Percentiles rank a stretch among this genome's conserved stretches.
Evolutionary conservation across 2,329 filamentous ascomycete genomes (phyloP).

Genomic region (Chrysosporium queenslandicum): DNA sequence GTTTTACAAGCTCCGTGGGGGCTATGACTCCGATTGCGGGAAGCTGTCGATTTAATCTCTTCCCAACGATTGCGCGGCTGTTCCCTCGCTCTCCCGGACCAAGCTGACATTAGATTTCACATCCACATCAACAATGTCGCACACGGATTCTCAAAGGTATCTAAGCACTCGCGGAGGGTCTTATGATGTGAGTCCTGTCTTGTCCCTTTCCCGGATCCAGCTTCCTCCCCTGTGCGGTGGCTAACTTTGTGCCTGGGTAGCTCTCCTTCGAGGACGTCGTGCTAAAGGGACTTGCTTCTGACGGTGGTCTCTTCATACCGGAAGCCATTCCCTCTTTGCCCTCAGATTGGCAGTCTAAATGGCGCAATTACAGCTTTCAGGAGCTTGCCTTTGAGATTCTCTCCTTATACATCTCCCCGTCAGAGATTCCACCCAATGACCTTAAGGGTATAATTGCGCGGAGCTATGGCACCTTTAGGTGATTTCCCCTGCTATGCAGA

Average conservation of each 20-base stretch:
- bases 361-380: constrained; percentile 65
- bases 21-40: constrained; percentile 8
- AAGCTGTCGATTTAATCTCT: background rate
- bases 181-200: constrained; percentile 44
- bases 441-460: constrained; percentile 72
- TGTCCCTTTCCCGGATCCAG: background rate
- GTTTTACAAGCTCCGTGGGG: background rate
- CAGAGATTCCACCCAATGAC: constrained; percentile 72
- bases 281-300: constrained; percentile 73
- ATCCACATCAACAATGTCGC: constrained; percentile 11
- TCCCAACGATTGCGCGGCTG: background rate
- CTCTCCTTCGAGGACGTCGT: constrained; percentile 85
- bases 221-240: background rate
- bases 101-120: background rate
- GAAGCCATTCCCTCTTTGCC: constrained; percentile 63
- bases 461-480: constrained; percentile 84
- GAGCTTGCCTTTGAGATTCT: constrained; percentile 32
- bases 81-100: background rate
- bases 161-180: constrained; percentile 54
- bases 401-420: constrained; percentile 67
- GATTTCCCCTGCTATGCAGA: background rate
- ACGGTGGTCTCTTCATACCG: constrained; percentile 83
- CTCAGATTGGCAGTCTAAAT: constrained; percentile 54
- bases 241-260: constrained; percentile 18
- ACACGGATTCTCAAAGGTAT: constrained; percentile 46